A percentile compares a stretch with the other conserved stretches of the same genome.
Evolutionary conservation across 257 asterid genomes (phyloP).

Genomic region (Solanum paucissectum): DNA sequence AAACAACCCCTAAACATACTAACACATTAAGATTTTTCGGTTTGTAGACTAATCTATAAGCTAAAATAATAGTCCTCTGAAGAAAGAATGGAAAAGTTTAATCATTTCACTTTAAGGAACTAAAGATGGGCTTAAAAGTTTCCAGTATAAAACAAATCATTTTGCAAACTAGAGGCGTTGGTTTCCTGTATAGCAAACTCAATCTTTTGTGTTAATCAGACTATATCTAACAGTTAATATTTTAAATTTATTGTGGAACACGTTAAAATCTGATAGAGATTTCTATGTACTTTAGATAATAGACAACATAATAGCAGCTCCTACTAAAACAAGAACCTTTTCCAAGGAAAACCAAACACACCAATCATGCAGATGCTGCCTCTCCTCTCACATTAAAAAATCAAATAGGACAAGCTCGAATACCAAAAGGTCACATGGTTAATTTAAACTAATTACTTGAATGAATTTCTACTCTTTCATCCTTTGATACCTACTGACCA

Average conservation of each 20-base stretch:
- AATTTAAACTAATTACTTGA: background rate
- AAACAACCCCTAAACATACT: background rate
- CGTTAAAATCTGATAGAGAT: background rate
- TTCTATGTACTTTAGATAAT: background rate
- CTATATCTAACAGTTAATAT: background rate
- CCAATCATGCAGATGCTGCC: background rate
- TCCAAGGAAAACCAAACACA: background rate
- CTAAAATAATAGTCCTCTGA: background rate
- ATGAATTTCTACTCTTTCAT: background rate
- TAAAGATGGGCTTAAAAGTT: background rate
- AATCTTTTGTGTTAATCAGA: background rate
- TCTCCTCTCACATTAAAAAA: background rate
- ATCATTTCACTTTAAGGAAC: background rate
- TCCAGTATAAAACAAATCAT: background rate
- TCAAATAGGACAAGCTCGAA: background rate
- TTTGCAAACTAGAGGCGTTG: background rate
- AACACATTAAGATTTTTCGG: background rate
- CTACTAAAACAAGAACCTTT: background rate
- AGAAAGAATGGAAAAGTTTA: background rate
- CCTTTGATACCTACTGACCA: background rate
- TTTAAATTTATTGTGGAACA: background rate
- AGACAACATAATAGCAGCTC: background rate
- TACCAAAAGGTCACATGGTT: background rate
- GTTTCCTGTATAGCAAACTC: background rate
- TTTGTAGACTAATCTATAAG: background rate